Conservation (phyloP, 139 green algal genomes). For the Choricystis sp. region DNA sequence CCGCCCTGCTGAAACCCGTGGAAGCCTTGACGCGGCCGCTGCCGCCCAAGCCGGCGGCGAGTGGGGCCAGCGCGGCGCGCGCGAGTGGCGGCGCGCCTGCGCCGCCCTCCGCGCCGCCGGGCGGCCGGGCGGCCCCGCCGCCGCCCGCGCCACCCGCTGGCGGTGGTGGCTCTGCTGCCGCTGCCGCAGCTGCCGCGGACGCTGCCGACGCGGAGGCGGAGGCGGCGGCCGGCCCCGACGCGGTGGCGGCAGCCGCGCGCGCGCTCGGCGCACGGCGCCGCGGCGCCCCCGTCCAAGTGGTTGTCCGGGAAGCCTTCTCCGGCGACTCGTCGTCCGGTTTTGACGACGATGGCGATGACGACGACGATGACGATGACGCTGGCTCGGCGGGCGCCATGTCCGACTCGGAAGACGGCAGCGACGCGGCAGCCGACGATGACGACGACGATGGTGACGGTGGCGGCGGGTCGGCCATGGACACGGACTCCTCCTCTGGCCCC, state of each 20-base stretch:
- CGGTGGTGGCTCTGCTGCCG: background rate
- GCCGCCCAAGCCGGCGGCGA: conserved; percentile 1
- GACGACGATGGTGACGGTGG: conserved; percentile 5
- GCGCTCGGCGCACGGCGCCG: no score
- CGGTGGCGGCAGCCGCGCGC: conserved; percentile 12
- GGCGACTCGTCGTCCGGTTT: no score
- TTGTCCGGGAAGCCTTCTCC: no score
- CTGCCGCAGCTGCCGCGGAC: background rate
- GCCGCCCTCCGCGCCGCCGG: no score
- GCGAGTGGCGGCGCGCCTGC: background rate
- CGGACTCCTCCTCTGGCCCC: background rate
- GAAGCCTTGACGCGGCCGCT: conserved; percentile 61
- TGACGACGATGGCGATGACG: no score
- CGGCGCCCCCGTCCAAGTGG: no score
- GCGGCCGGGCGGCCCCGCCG: background rate
- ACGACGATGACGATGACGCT: background rate
- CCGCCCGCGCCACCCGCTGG: background rate
- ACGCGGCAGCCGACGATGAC: conserved; percentile 5
- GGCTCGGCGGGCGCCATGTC: background rate
- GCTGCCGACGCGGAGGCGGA: conserved; percentile 5
- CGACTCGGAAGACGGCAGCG: conserved; percentile 4
- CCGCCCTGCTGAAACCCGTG: conserved; percentile 56
- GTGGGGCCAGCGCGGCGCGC: background rate
- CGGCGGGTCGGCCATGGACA: no score
- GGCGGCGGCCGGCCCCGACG: conserved; percentile 14